A percentile compares a stretch with the other conserved stretches of the same genome.
Evolutionary conservation across 2,329 filamentous ascomycete genomes (phyloP).

Genomic region (Aspergillus japonicus): DNA sequence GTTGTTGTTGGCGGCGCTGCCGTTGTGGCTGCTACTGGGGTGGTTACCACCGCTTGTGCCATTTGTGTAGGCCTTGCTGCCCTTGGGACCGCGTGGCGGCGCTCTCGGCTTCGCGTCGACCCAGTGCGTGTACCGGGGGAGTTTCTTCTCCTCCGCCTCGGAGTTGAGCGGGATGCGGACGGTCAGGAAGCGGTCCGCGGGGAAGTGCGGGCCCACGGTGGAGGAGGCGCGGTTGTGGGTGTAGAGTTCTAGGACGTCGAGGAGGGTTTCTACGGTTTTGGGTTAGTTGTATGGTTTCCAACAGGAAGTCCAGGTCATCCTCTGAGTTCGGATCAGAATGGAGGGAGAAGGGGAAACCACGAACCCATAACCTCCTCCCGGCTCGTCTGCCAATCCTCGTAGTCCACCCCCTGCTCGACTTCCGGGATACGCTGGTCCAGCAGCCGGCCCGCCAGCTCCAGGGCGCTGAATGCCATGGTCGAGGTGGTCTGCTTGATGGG

Average conservation of each 20-base stretch:
- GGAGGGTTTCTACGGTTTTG: conserved; percentile 65
- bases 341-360: conserved; percentile 33
- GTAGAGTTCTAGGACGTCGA: conserved; percentile 90
- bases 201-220: conserved; percentile 68
- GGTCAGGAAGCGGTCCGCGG: conserved; percentile 76
- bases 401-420: conserved; percentile 51
- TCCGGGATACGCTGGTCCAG: conserved; percentile 55
- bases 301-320: conserved; percentile 27
- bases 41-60: not conserved
- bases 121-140: conserved; percentile 64
- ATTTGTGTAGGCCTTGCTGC: not conserved
- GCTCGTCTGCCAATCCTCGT: conserved; percentile 48
- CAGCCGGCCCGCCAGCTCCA: conserved; percentile 76
- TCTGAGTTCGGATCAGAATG: conserved; percentile 7
- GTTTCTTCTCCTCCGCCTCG: conserved; percentile 64
- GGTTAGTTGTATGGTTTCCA: conserved; percentile 26
- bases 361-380: conserved; percentile 50
- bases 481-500: conserved; percentile 85
- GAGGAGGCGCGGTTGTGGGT: conserved; percentile 77
- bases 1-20: conserved; percentile 16
- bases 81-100: not conserved
- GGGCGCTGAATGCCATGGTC: conserved; percentile 77
- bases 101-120: conserved; percentile 19
- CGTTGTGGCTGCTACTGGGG: conserved; percentile 15
- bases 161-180: conserved; percentile 85